Evolutionary conservation across 345 rosid species (phyloP).

Genomic region (Cardiospermum halicacabum): DNA sequence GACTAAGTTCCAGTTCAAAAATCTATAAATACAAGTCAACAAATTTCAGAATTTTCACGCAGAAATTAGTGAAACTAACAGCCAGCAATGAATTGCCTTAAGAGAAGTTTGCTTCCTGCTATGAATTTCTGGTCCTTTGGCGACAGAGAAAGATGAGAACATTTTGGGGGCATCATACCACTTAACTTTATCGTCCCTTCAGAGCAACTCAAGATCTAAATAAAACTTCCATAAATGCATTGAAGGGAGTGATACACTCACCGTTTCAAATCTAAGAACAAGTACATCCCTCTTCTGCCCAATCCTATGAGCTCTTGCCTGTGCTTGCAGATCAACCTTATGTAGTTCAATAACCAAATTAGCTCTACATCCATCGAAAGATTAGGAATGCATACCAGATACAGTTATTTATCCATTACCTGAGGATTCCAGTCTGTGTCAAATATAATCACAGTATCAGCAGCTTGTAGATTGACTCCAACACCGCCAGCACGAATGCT

Average conservation of each 20-base stretch:
- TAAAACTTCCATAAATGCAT: neutral
- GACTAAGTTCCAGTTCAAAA: too few species aligned
- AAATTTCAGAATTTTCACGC: neutral
- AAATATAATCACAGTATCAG: constrained; percentile 88
- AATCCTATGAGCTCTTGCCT: constrained; percentile 94
- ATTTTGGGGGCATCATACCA: neutral
- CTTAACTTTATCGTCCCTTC: neutral
- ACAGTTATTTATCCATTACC: constrained; percentile 32
- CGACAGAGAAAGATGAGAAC: neutral
- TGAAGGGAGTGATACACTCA: constrained; percentile 27
- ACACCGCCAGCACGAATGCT: constrained; percentile 99
- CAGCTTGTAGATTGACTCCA: constrained; percentile 96
- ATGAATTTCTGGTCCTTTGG: neutral
- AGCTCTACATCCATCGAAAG: constrained; percentile 11
- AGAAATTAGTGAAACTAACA: neutral
- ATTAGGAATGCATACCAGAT: constrained; percentile 9
- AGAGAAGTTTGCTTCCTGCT: neutral
- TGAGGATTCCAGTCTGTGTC: constrained; percentile 99
- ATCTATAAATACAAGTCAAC: too few species aligned
- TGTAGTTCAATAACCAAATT: neutral
- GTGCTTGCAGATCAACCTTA: constrained; percentile 97
- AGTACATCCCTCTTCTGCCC: constrained; percentile 99
- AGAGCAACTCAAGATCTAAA: neutral
- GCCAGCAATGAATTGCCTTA: neutral
- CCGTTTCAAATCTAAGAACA: constrained; percentile 93